Evolutionary conservation across 2,329 filamentous ascomycete genomes (phyloP).

Genomic region (Tympanopsis confertula): DNA sequence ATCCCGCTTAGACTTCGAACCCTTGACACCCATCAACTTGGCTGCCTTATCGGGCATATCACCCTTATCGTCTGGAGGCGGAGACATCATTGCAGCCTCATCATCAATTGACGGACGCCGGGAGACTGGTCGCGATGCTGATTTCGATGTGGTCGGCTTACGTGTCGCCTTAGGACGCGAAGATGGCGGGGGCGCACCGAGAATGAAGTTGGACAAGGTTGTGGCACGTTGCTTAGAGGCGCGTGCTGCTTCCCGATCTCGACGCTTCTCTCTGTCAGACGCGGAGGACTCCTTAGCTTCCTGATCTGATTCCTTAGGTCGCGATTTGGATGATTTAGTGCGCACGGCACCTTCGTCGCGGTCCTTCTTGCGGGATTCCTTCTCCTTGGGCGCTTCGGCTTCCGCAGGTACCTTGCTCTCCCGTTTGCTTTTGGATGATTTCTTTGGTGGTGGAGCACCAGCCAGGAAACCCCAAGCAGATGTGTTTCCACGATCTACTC

Average conservation of each 20-base stretch:
- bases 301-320: constrained; percentile 25
- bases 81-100: constrained; percentile 34
- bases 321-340: constrained; percentile 39
- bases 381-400: too few species aligned
- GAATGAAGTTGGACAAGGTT: neutral
- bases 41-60: constrained; percentile 5
- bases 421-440: neutral
- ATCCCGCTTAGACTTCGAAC: constrained; percentile 19
- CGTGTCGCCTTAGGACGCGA: constrained; percentile 3
- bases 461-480: neutral
- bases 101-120: constrained; percentile 37
- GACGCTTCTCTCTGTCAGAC: constrained; percentile 39
- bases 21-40: neutral
- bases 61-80: constrained; percentile 37
- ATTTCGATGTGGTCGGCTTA: constrained; percentile 17
- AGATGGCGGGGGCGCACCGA: neutral
- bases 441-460: neutral
- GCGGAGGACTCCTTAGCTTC: constrained; percentile 35
- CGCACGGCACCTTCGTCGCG: constrained; percentile 14
- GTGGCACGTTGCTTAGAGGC: constrained; percentile 24
- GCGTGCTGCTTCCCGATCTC: constrained; percentile 14
- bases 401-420: too few species aligned
- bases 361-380: too few species aligned
- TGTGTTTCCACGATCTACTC: neutral
- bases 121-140: constrained; percentile 28